Conservation (phyloP, 306 rosid species). For the Medicago ruthenica region DNA sequence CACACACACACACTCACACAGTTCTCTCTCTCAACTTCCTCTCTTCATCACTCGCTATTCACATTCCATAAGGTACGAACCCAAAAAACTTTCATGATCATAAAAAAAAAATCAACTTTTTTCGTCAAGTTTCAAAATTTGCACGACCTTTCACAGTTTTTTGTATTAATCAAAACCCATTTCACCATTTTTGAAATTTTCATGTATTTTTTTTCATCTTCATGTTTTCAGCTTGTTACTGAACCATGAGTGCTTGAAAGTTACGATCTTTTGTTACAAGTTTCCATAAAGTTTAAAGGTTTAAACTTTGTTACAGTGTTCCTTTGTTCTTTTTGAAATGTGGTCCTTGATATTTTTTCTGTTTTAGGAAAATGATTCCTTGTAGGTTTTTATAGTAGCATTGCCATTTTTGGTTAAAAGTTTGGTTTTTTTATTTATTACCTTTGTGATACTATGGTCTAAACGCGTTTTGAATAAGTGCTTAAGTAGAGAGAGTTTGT, state of each 20-base stretch:
- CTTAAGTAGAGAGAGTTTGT: not conserved
- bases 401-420: conserved; percentile 8
- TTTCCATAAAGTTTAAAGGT: no score
- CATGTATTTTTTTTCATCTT: not conserved
- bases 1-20: not conserved
- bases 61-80: not conserved
- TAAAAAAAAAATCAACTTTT: not conserved
- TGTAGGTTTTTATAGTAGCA: conserved; percentile 15
- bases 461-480: not conserved
- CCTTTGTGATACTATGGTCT: not conserved
- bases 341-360: conserved; percentile 16
- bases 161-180: not conserved
- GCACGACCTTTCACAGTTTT: not conserved
- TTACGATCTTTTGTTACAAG: not conserved
- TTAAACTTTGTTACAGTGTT: conserved; percentile 5
- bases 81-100: not conserved
- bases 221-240: not conserved
- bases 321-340: conserved; percentile 33
- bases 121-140: not conserved
- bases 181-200: not conserved
- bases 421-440: not conserved
- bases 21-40: not conserved
- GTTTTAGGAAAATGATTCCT: not conserved
- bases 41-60: not conserved
- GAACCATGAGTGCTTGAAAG: not conserved